Conservation (phyloP, 2,329 filamentous ascomycete genomes). For the Colletotrichum somersetense region DNA sequence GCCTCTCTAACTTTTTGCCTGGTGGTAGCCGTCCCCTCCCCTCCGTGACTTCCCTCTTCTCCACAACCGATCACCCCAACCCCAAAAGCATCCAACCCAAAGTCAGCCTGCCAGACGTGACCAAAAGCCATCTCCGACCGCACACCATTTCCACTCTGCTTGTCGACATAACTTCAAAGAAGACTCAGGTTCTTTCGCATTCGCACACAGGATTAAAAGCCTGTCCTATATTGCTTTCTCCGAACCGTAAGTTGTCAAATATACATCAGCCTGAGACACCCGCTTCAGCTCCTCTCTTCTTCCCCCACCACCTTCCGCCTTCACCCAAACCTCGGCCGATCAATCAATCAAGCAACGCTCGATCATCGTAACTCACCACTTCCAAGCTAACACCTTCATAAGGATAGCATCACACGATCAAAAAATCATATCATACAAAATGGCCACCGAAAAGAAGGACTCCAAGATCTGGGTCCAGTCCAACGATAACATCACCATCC, state of each 20-base stretch:
- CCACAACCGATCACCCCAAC: conserved; percentile 20
- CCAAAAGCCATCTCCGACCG: conserved; percentile 26
- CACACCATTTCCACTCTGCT: conserved; percentile 2
- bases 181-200: too few species aligned
- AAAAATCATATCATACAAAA: conserved; percentile 45
- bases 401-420: background rate
- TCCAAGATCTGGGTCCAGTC: conserved; percentile 63
- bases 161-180: background rate
- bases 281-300: background rate
- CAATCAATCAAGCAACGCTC: conserved; percentile 8
- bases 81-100: conserved; percentile 22
- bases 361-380: background rate
- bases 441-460: conserved; percentile 51
- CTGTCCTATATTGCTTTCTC: background rate
- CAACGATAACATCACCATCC: conserved; percentile 63
- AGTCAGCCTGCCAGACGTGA: conserved; percentile 21
- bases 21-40: conserved; percentile 13
- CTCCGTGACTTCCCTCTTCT: conserved; percentile 19
- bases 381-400: conserved; percentile 1
- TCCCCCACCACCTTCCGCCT: conserved; percentile 13
- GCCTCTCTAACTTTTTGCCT: conserved; percentile 3
- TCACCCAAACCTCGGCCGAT: background rate
- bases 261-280: background rate
- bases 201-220: background rate
- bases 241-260: background rate